Evolutionary conservation across 352 stramenopile species (phyloP).

Genomic region (Globisporangium heterothallicum): DNA sequence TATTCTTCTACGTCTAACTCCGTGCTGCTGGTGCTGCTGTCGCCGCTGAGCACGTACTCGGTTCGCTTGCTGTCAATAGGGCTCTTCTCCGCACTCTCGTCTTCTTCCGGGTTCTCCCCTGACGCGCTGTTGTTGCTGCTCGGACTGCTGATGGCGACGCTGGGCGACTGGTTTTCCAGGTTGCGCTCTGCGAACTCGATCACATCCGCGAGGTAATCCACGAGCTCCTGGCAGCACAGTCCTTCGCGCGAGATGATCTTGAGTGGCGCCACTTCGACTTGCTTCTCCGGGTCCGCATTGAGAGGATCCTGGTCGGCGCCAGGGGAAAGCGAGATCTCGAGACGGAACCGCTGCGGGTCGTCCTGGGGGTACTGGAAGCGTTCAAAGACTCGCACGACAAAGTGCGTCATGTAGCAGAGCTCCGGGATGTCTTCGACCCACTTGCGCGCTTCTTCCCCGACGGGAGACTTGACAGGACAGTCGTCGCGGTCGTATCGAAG

Average conservation of each 20-base stretch:
- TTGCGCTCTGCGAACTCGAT: conserved; percentile 75
- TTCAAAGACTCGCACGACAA: conserved; percentile 99
- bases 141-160: conserved; percentile 20
- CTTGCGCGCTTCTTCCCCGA: conserved; percentile 71
- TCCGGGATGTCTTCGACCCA: conserved; percentile 91
- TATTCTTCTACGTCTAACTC: conserved; percentile 13
- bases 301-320: conserved; percentile 75
- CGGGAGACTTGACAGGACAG: conserved; percentile 42
- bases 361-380: conserved; percentile 59
- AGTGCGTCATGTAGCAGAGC: conserved; percentile 99
- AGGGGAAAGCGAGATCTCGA: conserved; percentile 83
- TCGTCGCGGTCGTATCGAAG: conserved; percentile 86
- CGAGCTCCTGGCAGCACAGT: conserved; percentile 77
- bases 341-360: conserved; percentile 73
- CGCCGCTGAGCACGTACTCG: conserved; percentile 49
- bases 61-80: conserved; percentile 43
- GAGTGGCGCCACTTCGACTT: conserved; percentile 65
- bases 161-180: conserved; percentile 28
- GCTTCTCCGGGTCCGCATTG: conserved; percentile 43
- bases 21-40: conserved; percentile 48
- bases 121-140: conserved; percentile 20
- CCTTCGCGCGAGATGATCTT: conserved; percentile 82
- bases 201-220: conserved; percentile 76
- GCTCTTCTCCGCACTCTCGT: conserved; percentile 21
- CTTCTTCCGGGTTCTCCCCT: conserved; percentile 16